Percentiles rank a stretch among this genome's conserved stretches.
phyloP scores from a whole-genome alignment of 2,329 filamentous ascomycete genomes.

The Hypoxylon sp. region DNA sequence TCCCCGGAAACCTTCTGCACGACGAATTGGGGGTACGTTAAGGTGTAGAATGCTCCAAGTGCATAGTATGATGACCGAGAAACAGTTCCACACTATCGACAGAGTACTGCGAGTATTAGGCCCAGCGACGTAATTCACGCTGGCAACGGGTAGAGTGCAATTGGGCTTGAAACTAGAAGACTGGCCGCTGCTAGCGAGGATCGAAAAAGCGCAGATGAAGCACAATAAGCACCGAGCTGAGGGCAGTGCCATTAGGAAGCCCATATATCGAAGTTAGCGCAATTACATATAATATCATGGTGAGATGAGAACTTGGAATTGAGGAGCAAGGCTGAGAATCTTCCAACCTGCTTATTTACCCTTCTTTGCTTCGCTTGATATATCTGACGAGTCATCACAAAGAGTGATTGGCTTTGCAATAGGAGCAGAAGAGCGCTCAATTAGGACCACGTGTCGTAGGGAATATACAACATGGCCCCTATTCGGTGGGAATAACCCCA shows the following conservation, averaged over 20 bases:
- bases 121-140: background rate
- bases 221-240: background rate
- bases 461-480: background rate
- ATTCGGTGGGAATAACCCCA: background rate
- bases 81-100: background rate
- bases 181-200: background rate
- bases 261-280: background rate
- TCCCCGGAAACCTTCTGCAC: background rate
- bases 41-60: conserved; percentile 17
- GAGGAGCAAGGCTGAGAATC: background rate
- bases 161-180: background rate
- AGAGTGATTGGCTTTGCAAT: background rate
- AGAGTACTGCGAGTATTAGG: conserved; percentile 4
- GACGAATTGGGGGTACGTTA: conserved; percentile 2
- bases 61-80: background rate
- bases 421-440: background rate
- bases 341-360: too few relatives aligned
- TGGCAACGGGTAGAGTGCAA: background rate
- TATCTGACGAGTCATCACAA: background rate
- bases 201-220: background rate
- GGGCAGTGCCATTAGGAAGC: background rate
- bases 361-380: background rate
- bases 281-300: background rate
- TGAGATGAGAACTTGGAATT: background rate
- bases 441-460: background rate